Evolutionary conservation across 2,329 filamentous ascomycete genomes (phyloP), one percentile per base, ranked within the genome.

Genomic region (Alternaria sp.): DNA sequence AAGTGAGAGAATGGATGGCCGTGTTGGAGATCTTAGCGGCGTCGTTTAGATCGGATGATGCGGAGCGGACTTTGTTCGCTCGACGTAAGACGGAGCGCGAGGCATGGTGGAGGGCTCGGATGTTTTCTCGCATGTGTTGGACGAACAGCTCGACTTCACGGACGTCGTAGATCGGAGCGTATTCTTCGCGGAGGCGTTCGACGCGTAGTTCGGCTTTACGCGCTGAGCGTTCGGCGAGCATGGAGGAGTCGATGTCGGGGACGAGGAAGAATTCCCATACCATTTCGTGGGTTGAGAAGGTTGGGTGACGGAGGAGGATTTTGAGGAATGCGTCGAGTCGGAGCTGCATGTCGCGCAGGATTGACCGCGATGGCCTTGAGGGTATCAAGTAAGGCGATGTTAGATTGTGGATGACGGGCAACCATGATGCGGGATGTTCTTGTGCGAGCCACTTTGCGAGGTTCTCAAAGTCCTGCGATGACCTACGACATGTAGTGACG

Each of bases 251-350:
- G 49, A 99, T 87, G 67, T 99, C 95, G 1, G 95, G 95, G 11
- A 99, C 93, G 0, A 99, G 84, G 78, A 99, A 97, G 79, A 99
- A 99, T 71, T 99, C 95, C 96, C 95, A 99, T 2, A 99, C 84
- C 85, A 98, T 92, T 80, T 99, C 95, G 72, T 99, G 96, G 0
- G 92, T 97, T 0, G 92, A 86, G 73, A 99, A 97, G 0, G 95
- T 98, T 3, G 94, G 90, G 72, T 99, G 95, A 8, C 86, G 84
- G 26, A 99, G 84, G 63, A 99, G 84, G 17, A 93, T 92, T 65
- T 91, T 92, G 67, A 99, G 80, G 70, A 98, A 97, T 67, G 88
- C 90, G 77, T 99, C 92, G 21, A 97, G 87, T 14, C 90, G 88
- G 42, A 92, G 81, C 74, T 99, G 96, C 51, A 93, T 90, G 69